Percentiles rank a stretch among this genome's conserved stretches.
phyloP scores from a whole-genome alignment of 306 rosid species.

The Herpetospermum pedunculosum region DNA sequence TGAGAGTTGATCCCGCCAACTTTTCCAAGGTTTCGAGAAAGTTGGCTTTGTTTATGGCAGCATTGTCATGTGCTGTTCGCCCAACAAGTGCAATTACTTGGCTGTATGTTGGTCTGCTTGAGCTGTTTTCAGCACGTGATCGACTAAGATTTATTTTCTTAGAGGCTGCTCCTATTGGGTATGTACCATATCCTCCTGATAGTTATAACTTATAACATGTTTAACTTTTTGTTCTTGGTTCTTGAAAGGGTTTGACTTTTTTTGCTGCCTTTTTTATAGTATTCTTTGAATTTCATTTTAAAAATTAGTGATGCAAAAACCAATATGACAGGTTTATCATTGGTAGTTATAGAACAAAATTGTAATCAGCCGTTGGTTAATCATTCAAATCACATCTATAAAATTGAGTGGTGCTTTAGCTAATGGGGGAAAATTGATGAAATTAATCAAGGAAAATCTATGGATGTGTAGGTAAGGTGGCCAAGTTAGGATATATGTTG shows the following conservation, averaged over 20 bases:
- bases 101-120: constrained; percentile 68
- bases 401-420: background rate
- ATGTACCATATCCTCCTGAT: no score
- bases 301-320: background rate
- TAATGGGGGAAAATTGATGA: background rate
- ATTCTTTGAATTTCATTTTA: background rate
- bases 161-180: constrained; percentile 88
- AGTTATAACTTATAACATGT: no score
- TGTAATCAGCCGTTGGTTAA: background rate
- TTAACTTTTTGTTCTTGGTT: background rate
- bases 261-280: background rate
- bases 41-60: constrained; percentile 66
- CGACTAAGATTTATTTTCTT: constrained; percentile 43
- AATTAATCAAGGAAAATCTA: background rate
- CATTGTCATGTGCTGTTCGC: constrained; percentile 70
- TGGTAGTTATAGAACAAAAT: background rate
- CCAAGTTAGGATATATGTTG: background rate
- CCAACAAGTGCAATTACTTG: constrained; percentile 85
- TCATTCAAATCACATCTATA: background rate
- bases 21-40: constrained; percentile 41
- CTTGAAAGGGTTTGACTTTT: background rate
- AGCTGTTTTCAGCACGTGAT: constrained; percentile 42
- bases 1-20: constrained; percentile 36
- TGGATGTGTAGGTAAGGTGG: background rate
- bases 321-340: background rate